These are phyloP conservation scores for Fusarium dlaminii DNA, from an alignment of 2,329 filamentous ascomycete genomes.

Conservation along the genomic window DNA sequence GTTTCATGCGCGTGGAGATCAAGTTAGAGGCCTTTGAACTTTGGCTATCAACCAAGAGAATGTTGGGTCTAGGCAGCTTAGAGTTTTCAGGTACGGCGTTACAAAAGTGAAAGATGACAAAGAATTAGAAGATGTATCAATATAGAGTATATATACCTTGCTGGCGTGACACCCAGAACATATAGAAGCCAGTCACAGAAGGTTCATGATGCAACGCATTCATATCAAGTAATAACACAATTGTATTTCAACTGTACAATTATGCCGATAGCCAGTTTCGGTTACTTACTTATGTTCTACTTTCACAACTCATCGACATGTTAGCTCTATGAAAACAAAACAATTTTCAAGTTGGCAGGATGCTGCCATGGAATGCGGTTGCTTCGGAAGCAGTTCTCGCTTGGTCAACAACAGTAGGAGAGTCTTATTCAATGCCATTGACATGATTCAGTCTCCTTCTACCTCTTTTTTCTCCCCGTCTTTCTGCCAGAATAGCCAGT, in stretches of 20 bases:
- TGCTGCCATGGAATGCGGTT: not conserved
- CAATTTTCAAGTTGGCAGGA: not conserved
- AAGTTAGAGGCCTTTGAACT: slow-evolving; percentile 72
- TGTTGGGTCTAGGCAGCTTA: slow-evolving; percentile 48
- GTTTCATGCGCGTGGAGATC: slow-evolving; percentile 67
- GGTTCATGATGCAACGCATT: not conserved
- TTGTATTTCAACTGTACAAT: not conserved
- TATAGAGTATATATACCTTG: slow-evolving; percentile 37
- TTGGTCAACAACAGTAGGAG: not conserved
- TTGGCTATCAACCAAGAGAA: slow-evolving; percentile 65
- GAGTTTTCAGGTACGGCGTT: slow-evolving; percentile 42
- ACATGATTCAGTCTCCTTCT: not conserved
- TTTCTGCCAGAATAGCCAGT: not conserved
- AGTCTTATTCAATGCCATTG: not conserved
- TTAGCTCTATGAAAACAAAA: not conserved
- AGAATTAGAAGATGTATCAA: slow-evolving; percentile 31
- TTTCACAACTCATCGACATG: not conserved
- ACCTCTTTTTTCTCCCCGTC: not conserved
- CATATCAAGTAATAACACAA: not conserved
- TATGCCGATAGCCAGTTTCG: not conserved
- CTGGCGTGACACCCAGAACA: not conserved
- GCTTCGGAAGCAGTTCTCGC: not conserved
- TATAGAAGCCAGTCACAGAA: slow-evolving; percentile 2
- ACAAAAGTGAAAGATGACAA: slow-evolving; percentile 24
- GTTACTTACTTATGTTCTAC: not conserved